phyloP scores from a whole-genome alignment of 768 basidiomycete species.

The Suillus fuscotomentosus region DNA sequence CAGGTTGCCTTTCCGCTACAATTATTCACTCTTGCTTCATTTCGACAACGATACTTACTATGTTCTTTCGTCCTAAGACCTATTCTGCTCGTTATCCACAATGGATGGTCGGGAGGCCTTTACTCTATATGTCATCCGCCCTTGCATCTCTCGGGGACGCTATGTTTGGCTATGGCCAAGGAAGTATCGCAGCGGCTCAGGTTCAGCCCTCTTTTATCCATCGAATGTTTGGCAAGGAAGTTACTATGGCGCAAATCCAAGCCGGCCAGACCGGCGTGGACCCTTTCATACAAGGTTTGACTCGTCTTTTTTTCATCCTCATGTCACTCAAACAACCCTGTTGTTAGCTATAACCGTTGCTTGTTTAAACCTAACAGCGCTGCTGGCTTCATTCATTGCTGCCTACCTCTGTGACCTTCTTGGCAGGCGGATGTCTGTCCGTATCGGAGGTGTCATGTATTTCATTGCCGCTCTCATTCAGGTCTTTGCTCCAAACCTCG shows the following conservation, averaged over 20 bases:
- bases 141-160: conserved; percentile 56
- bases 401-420: conserved; percentile 51
- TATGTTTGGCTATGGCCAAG: conserved; percentile 56
- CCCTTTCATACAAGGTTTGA: conserved; percentile 45
- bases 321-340: neutral
- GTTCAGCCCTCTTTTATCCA: conserved; percentile 52
- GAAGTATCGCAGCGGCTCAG: conserved; percentile 49
- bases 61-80: conserved; percentile 33
- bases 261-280: conserved; percentile 42
- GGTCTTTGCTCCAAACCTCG: conserved; percentile 46
- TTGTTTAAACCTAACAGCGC: conserved; percentile 49
- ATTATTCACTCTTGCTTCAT: conserved; percentile 2
- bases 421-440: conserved; percentile 49
- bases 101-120: conserved; percentile 50
- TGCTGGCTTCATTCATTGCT: conserved; percentile 42
- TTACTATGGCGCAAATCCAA: conserved; percentile 46
- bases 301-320: neutral
- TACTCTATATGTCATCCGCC: conserved; percentile 50
- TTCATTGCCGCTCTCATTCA: conserved; percentile 49
- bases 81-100: conserved; percentile 49
- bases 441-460: conserved; percentile 49
- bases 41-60: conserved; percentile 21
- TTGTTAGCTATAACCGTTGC: conserved; percentile 46
- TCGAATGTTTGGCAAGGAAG: conserved; percentile 44
- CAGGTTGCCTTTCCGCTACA: conserved; percentile 1